Base-by-base conservation (phyloP, 352 stramenopile genomes). In the Elongisporangium anandrum region DNA sequence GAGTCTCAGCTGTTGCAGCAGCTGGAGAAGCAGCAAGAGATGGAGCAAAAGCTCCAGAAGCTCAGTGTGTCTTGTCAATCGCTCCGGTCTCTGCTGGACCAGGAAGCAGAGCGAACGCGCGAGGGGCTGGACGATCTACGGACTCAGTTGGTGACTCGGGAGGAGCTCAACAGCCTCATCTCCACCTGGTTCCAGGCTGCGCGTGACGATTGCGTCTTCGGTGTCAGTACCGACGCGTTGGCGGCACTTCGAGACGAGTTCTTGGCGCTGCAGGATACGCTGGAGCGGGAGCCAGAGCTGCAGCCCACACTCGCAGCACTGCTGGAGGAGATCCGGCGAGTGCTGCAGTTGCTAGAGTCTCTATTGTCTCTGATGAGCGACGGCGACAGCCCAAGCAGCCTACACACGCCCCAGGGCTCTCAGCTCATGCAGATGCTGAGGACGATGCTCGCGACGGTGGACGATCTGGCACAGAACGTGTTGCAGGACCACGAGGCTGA, bases 121-220 rank as follows among this genome's bases (percentile, higher is more conserved):
- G 6, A 66, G 2, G 49, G 60, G 7, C 20, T 74, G 1, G 41
- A 12, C 10, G 65, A 74, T 0, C 66, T 77, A 0, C 41, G 66
- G 7, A 61, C 68, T n/a, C 22, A 61, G 38, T 73, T 70, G n/a
- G 53, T 82, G 3, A 62, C 54, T 5, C 61, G 63, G 2, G 29
- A 54, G 0, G 67, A 75, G 4, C 59, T 87, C n/a, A 65, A 72
- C 12, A 51, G 52, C 16, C 58, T 70, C 45, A 57, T 61, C 1
- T 66, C 24, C 4, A 49, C 45, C 6, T 83, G 73, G 79, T 57
- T 84, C n/a, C 72, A 83, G 34, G 71, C 63, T 1, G 79, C 77
- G 12, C 60, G 71, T 3, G 75, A 84, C 50, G 75, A 83, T 50
- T 87, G 79, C 45, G 60, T 87, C n/a, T 86, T 80, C 22, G 79